Percentiles rank a stretch among this genome's conserved stretches.
Evolutionary conservation across 2,329 filamentous ascomycete genomes (phyloP).

Genomic region (Pseudogymnoascus sp.): DNA sequence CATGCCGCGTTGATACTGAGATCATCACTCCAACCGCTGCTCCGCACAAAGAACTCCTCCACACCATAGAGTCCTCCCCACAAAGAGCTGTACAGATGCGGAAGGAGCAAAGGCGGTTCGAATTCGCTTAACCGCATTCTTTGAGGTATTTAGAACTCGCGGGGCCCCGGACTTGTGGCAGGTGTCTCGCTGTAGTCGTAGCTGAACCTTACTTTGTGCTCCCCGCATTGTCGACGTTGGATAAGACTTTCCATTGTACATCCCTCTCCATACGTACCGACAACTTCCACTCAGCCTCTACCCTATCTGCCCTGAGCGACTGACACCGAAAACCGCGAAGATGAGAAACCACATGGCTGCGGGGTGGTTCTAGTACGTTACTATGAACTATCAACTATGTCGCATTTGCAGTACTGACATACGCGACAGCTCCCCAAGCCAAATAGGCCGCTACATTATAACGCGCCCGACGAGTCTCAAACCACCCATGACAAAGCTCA

Average conservation of each 20-base stretch:
- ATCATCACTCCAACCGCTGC: neutral
- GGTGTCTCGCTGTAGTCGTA: neutral
- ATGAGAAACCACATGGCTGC: constrained; percentile 4
- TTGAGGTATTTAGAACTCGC: neutral
- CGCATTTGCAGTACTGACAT: neutral
- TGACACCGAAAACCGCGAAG: neutral
- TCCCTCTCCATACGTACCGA: no score
- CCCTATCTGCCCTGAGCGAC: neutral
- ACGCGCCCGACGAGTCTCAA: constrained; percentile 28
- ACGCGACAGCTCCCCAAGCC: constrained; percentile 21
- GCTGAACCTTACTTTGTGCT: neutral
- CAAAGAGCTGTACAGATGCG: neutral
- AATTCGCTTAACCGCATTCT: neutral
- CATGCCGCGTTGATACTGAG: neutral
- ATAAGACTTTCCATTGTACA: neutral
- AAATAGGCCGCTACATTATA: constrained; percentile 28
- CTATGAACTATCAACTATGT: neutral
- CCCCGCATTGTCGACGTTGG: neutral
- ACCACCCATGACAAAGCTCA: constrained; percentile 24
- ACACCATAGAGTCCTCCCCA: neutral
- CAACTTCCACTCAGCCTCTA: neutral
- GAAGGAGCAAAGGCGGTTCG: neutral
- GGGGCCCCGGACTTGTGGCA: neutral
- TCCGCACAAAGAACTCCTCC: neutral
- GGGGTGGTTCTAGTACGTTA: constrained; percentile 1